Evolutionary conservation across 78 protist genomes (phyloP), one percentile per base, ranked within the genome.

Genomic region (Dictyostelium capitatum): DNA sequence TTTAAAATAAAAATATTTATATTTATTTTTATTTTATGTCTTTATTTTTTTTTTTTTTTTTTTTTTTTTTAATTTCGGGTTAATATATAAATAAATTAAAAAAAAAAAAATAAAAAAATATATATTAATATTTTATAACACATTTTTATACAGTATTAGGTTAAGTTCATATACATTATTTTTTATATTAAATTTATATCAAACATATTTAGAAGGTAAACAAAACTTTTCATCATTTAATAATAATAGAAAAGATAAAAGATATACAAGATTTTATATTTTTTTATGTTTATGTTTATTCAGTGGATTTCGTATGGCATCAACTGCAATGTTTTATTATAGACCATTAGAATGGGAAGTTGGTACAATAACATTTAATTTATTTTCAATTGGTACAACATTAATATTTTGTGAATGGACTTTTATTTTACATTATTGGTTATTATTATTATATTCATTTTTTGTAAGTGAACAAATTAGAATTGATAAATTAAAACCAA

Each of bases 401-500:
- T 23, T 23, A 0, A 32, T 64, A 25, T 64, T 64, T 20, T 14
- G 25, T 23, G 28, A 32, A 9, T 64, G 73, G 73, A 41, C 28
- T 23, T 64, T 23, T 14, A 64, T 64, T 12, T 12, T 64, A 28
- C 56, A 32, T 11, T 50, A 23, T 54, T 46, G 69, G 73, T 30
- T 80, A 11, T 67, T 54, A 62, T 11, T 80, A 41, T 20, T 80
- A 30, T 80, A 80, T 59, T 48, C 85, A 80, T 80, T 80, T 25
- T 80, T 80, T 80, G 56, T 80, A 11, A n/a, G 59, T 9, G 53
- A 56, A 19, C 56, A 80, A 41, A 25, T 80, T n/a, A 56, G 56
- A 59, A 2, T 37, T 6, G 20, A 51, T 11, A 23, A 25, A 25
- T 30, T 80, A 5, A 59, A 46, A 43, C 43, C 70, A 20, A 43